Conservation (phyloP, 2,329 filamentous ascomycete species). For the Hawksworthiomyces lignivorus region DNA sequence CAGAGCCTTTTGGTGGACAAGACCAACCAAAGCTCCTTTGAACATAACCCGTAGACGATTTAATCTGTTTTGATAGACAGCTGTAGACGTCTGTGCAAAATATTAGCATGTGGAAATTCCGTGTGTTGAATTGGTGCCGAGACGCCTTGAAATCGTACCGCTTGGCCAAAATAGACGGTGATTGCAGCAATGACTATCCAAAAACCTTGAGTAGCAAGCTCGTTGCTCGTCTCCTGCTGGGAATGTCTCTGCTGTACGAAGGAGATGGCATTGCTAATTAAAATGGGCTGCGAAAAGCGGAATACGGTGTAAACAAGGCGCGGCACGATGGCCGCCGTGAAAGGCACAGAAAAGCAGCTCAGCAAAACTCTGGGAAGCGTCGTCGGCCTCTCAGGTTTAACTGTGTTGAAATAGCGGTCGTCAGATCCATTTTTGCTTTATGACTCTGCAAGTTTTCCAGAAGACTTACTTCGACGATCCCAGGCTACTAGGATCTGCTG, state of each 20-base stretch:
- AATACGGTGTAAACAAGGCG: slow-evolving; percentile 31
- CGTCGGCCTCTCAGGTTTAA: slow-evolving; percentile 16
- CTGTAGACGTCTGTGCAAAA: slow-evolving; percentile 13
- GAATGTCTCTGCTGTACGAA: slow-evolving; percentile 13
- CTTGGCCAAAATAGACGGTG: slow-evolving; percentile 28
- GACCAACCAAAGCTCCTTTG: slow-evolving; percentile 15
- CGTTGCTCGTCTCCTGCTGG: background rate
- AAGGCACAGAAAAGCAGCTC: slow-evolving; percentile 20
- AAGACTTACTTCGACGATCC: slow-evolving; percentile 20
- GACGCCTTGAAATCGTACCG: slow-evolving; percentile 26
- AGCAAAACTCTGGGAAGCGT: slow-evolving; percentile 25
- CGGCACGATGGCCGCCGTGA: slow-evolving; percentile 25
- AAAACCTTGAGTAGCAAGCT: slow-evolving; percentile 13
- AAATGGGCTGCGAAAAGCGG: slow-evolving; percentile 31
- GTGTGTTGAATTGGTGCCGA: too few species aligned
- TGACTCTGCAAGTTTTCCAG: too few species aligned
- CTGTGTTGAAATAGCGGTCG: too few species aligned
- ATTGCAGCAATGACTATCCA: slow-evolving; percentile 25
- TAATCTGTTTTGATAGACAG: slow-evolving; percentile 16
- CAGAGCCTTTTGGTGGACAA: slow-evolving; percentile 15
- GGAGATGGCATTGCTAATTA: slow-evolving; percentile 30
- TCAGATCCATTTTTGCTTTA: too few species aligned
- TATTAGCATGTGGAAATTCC: too few species aligned
- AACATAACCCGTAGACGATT: slow-evolving; percentile 18
- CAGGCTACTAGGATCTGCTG: slow-evolving; percentile 19